Conservation (phyloP, 805 yeast species). For the Kuraishia piskuri region DNA sequence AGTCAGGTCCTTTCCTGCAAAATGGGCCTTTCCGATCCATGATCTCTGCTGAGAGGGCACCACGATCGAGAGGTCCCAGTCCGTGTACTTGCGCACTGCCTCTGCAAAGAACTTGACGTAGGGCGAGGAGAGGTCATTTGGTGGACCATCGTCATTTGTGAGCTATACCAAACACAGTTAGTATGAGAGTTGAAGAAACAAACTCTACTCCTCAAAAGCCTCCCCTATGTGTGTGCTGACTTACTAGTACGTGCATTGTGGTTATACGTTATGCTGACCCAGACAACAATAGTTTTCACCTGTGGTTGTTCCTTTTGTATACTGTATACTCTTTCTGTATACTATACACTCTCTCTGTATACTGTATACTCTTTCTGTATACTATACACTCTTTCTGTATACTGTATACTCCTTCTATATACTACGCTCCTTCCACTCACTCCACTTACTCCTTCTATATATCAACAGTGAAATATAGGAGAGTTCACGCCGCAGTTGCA, state of each 20-base stretch:
- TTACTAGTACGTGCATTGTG: not conserved
- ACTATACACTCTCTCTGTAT: not conserved
- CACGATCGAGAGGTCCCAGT: conserved; percentile 80
- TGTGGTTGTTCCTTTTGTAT: not conserved
- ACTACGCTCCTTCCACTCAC: too few species aligned
- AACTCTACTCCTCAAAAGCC: not conserved
- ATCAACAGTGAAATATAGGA: too few species aligned
- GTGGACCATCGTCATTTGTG: conserved; percentile 96
- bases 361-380: not conserved
- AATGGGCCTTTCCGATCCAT: conserved; percentile 97
- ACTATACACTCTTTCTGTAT: not conserved
- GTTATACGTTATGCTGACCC: not conserved
- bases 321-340: not conserved
- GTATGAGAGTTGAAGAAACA: not conserved
- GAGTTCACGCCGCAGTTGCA: not conserved
- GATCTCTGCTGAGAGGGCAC: conserved; percentile 84
- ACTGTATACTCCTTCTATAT: not conserved
- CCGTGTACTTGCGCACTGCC: conserved; percentile 51
- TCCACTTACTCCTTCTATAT: too few species aligned
- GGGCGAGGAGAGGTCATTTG: conserved; percentile 71
- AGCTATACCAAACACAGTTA: conserved; percentile 23
- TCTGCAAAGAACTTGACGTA: conserved; percentile 77
- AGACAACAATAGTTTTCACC: too few species aligned
- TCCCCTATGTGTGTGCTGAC: not conserved
- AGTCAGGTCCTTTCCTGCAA: conserved; percentile 62